phyloP scores from a whole-genome alignment of 2,329 filamentous ascomycete species.

The Penicillium sp. region DNA sequence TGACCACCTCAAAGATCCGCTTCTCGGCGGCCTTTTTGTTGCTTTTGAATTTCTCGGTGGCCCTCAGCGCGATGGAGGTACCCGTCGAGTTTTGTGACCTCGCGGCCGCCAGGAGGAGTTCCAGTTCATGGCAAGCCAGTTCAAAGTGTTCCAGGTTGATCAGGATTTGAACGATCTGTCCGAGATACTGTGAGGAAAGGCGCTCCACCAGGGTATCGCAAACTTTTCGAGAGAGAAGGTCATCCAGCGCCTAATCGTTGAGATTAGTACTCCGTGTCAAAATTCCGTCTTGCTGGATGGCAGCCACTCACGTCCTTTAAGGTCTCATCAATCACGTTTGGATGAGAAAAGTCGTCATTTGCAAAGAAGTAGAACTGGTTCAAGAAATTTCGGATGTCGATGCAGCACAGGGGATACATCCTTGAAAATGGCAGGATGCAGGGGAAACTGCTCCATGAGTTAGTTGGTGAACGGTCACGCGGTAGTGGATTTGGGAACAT shows the following conservation, averaged over 20 bases:
- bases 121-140: slow-evolving; percentile 86
- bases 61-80: slow-evolving; percentile 77
- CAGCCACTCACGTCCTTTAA: slow-evolving; percentile 70
- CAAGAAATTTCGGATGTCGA: slow-evolving; percentile 95
- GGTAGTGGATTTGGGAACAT: slow-evolving; percentile 22
- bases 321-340: slow-evolving; percentile 87
- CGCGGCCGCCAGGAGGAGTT: slow-evolving; percentile 82
- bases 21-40: slow-evolving; percentile 98
- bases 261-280: not conserved
- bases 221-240: slow-evolving; percentile 90
- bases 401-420: slow-evolving; percentile 98
- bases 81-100: slow-evolving; percentile 79
- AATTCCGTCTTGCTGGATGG: not conserved
- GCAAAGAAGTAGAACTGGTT: slow-evolving; percentile 99
- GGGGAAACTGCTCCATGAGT: slow-evolving; percentile 69
- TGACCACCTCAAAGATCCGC: slow-evolving; percentile 96
- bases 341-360: slow-evolving; percentile 92
- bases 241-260: slow-evolving; percentile 75
- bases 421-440: slow-evolving; percentile 97
- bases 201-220: slow-evolving; percentile 88
- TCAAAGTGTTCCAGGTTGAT: slow-evolving; percentile 99
- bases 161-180: slow-evolving; percentile 97
- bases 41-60: slow-evolving; percentile 82
- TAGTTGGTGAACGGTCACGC: not conserved
- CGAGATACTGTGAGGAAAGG: slow-evolving; percentile 88